Conservation (phyloP, 768 basidiomycete genomes). For the Termitomyces sp. region DNA sequence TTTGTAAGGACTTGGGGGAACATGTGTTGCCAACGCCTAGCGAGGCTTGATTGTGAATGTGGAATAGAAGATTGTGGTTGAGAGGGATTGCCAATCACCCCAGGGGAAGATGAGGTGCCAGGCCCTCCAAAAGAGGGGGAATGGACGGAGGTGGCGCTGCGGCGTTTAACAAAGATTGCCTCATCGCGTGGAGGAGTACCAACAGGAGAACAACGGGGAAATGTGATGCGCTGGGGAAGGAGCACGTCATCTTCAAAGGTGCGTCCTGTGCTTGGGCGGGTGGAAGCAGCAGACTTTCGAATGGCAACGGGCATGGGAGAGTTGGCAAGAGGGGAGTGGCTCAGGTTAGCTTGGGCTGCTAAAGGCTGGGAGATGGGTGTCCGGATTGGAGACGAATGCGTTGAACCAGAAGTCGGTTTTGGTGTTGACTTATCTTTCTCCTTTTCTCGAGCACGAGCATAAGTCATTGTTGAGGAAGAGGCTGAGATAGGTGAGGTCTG, state of each 20-base stretch:
- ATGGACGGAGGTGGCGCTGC: conserved; percentile 34
- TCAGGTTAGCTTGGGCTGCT: conserved; percentile 27
- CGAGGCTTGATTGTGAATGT: conserved; percentile 66
- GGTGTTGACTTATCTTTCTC: conserved; percentile 10
- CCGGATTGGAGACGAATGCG: conserved; percentile 26
- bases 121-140: conserved; percentile 28
- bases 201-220: conserved; percentile 56
- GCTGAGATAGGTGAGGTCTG: conserved; percentile 55
- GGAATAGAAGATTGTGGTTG: conserved; percentile 54
- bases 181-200: conserved; percentile 72
- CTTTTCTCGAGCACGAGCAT: conserved; percentile 10
- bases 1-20: conserved; percentile 70
- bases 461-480: conserved; percentile 33
- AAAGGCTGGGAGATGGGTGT: conserved; percentile 31
- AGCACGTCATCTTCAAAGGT: conserved; percentile 55
- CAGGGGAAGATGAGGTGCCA: conserved; percentile 39
- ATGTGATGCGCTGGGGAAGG: conserved; percentile 38
- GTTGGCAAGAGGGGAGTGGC: conserved; percentile 28
- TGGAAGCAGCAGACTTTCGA: conserved; percentile 24
- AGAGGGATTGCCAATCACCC: conserved; percentile 59
- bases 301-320: conserved; percentile 41
- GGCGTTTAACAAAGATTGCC: conserved; percentile 50
- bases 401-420: conserved; percentile 2
- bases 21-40: conserved; percentile 86
- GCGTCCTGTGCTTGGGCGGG: conserved; percentile 45